phyloP scores from a whole-genome alignment of 169 alveolate genomes.

The Eimeria maxima region DNA sequence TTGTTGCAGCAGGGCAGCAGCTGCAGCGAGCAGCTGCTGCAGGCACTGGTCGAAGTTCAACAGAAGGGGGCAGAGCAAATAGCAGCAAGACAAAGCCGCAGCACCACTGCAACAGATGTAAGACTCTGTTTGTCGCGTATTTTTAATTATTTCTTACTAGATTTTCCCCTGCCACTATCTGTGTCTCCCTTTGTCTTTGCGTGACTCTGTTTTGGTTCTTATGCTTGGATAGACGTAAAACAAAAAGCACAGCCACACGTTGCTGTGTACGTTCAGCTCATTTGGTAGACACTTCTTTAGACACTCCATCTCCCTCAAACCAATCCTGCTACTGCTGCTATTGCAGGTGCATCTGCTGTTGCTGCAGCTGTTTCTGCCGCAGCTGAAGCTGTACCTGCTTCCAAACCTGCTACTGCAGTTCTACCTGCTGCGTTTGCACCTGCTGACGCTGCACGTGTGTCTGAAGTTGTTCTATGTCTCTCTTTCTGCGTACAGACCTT shows the following conservation, averaged over 20 bases:
- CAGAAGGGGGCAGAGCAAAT: not conserved
- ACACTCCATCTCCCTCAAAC: not conserved
- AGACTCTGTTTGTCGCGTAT: not conserved
- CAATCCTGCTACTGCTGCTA: constrained; percentile 41
- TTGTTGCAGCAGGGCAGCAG: constrained; percentile 8
- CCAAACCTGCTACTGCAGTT: not conserved
- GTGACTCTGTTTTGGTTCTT: too few species aligned
- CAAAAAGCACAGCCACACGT: not conserved
- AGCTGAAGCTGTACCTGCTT: not conserved
- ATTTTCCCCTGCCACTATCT: not conserved
- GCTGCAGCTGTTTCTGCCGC: not conserved
- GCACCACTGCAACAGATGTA: not conserved
- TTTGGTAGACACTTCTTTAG: not conserved
- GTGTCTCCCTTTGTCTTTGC: not conserved
- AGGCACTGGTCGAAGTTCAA: not conserved
- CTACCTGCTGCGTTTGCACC: constrained; percentile 14
- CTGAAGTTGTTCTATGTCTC: not conserved
- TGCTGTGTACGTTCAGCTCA: not conserved
- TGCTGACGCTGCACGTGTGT: not conserved
- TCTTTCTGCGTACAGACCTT: not conserved
- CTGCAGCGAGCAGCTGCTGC: constrained; percentile 18
- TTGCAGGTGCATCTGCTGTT: not conserved
- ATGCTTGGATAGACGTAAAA: too few species aligned
- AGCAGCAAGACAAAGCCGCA: not conserved
- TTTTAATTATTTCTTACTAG: not conserved